Conservation (phyloP, 495 filamentous ascomycete species). For the Talaromyces thailandensis region DNA sequence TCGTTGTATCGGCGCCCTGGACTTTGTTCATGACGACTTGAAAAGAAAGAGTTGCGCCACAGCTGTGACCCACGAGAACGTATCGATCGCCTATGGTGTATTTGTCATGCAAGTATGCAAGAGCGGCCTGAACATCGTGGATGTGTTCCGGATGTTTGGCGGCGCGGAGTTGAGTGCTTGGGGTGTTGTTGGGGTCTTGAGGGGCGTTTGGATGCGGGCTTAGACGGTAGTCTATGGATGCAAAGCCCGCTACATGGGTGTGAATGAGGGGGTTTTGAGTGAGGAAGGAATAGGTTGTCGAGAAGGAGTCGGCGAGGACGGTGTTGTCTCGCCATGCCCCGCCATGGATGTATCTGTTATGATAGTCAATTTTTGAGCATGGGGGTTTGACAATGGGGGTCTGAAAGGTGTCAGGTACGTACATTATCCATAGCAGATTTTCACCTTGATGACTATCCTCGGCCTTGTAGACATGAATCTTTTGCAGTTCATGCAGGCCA, state of each 20-base stretch:
- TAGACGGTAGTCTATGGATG: slow-evolving; percentile 72
- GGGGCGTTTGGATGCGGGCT: slow-evolving; percentile 59
- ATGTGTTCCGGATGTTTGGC: slow-evolving; percentile 69
- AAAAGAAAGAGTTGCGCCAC: slow-evolving; percentile 65
- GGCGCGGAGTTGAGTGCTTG: slow-evolving; percentile 27
- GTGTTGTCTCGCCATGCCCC: slow-evolving; percentile 81
- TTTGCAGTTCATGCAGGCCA: slow-evolving; percentile 5
- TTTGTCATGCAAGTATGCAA: slow-evolving; percentile 49
- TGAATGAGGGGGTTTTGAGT: neutral
- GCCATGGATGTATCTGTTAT: slow-evolving; percentile 67
- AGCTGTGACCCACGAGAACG: slow-evolving; percentile 67
- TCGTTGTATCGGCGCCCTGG: slow-evolving; percentile 6
- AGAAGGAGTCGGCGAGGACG: slow-evolving; percentile 28
- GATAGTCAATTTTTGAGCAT: neutral
- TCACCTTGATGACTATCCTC: neutral
- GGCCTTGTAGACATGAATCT: slow-evolving; percentile 1
- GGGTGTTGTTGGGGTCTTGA: slow-evolving; percentile 30
- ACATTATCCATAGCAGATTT: slow-evolving; percentile 41
- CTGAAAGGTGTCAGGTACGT: neutral
- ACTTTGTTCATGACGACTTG: slow-evolving; percentile 49
- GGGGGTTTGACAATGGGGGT: neutral
- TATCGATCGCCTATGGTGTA: slow-evolving; percentile 44
- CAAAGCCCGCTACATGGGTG: slow-evolving; percentile 49
- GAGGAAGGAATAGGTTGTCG: slow-evolving; percentile 7
- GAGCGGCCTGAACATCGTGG: slow-evolving; percentile 53